Evolutionary conservation across 2,329 filamentous ascomycete species (phyloP).

Genomic region (Beauveria sp.): DNA sequence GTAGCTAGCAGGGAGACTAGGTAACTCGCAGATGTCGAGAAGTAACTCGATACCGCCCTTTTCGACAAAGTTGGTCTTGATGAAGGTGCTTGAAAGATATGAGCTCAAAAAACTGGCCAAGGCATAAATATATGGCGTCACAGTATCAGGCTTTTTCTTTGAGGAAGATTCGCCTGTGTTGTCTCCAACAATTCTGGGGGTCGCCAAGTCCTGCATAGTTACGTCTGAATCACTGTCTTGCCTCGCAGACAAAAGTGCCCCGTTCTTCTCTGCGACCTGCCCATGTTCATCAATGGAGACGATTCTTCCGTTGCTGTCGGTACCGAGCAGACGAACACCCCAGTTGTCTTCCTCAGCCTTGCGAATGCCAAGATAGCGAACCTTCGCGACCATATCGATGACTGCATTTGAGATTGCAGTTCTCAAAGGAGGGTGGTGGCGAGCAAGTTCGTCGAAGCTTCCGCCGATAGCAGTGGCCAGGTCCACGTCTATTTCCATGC

Average conservation of each 20-base stretch:
- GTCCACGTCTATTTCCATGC: conserved; percentile 64
- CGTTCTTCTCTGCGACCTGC: conserved; percentile 22
- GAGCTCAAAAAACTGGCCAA: conserved; percentile 66
- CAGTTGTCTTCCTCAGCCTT: conserved; percentile 63
- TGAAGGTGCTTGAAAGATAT: conserved; percentile 65
- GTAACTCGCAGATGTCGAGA: conserved; percentile 74
- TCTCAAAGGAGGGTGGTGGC: conserved; percentile 83
- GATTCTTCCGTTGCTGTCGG: conserved; percentile 49
- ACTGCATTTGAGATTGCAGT: conserved; percentile 76
- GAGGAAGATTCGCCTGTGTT: conserved; percentile 13
- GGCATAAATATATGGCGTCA: conserved; percentile 66
- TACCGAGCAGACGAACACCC: conserved; percentile 71
- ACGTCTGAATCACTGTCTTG: conserved; percentile 43
- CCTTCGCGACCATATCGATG: conserved; percentile 78
- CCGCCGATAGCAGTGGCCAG: conserved; percentile 68
- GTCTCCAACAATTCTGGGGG: background rate
- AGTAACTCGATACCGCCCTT: conserved; percentile 75
- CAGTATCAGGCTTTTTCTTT: conserved; percentile 24
- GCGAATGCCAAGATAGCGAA: conserved; percentile 64
- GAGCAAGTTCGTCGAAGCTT: conserved; percentile 87
- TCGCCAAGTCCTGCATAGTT: conserved; percentile 54
- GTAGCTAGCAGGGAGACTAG: conserved; percentile 61
- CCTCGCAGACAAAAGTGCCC: conserved; percentile 32
- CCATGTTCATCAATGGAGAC: conserved; percentile 45
- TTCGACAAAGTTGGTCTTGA: conserved; percentile 69